Conservation (phyloP, 495 filamentous ascomycete species). For the Penicillium arizonense region DNA sequence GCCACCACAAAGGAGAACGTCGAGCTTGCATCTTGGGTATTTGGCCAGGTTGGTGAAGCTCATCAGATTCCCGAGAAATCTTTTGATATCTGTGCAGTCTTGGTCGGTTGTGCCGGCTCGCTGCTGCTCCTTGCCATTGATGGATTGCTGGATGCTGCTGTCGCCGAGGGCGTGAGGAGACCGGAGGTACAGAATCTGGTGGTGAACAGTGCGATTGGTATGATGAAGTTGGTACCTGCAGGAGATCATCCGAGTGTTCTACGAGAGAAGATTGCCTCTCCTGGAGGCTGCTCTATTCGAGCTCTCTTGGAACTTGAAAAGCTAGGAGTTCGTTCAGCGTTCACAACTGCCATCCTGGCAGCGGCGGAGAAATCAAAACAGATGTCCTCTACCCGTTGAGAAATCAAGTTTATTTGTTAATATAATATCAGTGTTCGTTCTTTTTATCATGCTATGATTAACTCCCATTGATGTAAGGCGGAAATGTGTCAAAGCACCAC, state of each 20-base stretch:
- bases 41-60: slow-evolving; percentile 34
- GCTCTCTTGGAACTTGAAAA: slow-evolving; percentile 19
- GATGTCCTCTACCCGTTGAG: no score
- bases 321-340: not conserved
- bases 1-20: not conserved
- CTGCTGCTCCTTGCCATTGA: slow-evolving; percentile 23
- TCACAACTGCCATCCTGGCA: not conserved
- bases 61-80: slow-evolving; percentile 10
- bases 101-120: slow-evolving; percentile 20
- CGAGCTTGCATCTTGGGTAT: slow-evolving; percentile 7
- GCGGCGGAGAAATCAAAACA: not conserved
- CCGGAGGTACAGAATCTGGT: slow-evolving; percentile 34
- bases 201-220: slow-evolving; percentile 5
- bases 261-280: slow-evolving; percentile 20
- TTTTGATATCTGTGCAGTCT: slow-evolving; percentile 23
- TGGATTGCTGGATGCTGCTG: slow-evolving; percentile 21
- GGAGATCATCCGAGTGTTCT: slow-evolving; percentile 13
- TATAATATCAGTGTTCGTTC: no score
- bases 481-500: no score
- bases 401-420: no score
- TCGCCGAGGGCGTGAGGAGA: slow-evolving; percentile 18
- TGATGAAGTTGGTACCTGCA: slow-evolving; percentile 12
- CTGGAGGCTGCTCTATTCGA: slow-evolving; percentile 22
- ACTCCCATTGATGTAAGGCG: no score
- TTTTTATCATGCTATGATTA: no score